Evolutionary conservation across 257 asterid genomes (phyloP).

Genomic region (Solanum phureja): DNA sequence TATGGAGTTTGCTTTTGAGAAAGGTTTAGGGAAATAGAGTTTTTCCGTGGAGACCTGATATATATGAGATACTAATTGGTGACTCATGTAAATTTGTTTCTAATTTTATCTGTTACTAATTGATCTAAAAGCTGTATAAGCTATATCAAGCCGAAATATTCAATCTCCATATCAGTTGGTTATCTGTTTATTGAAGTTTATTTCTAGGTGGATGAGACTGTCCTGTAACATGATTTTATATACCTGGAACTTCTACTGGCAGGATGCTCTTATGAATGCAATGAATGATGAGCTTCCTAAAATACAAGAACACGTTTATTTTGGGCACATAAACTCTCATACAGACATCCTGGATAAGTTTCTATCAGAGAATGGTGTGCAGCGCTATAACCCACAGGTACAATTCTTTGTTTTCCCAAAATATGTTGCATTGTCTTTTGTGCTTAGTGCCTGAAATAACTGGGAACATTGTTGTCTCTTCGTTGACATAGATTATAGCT

Average conservation of each 20-base stretch:
- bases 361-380: conserved; percentile 84
- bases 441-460: neutral
- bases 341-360: conserved; percentile 86
- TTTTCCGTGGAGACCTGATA: neutral
- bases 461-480: neutral
- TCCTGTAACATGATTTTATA: neutral
- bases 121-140: neutral
- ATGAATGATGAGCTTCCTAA: conserved; percentile 96
- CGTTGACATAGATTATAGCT: conserved; percentile 62
- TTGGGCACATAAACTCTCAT: conserved; percentile 77
- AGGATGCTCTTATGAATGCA: conserved; percentile 87
- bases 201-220: neutral
- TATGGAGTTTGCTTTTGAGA: neutral
- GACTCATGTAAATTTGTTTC: neutral
- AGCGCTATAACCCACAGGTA: conserved; percentile 92
- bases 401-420: neutral
- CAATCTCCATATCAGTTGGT: neutral
- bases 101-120: neutral
- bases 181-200: neutral
- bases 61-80: neutral
- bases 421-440: neutral
- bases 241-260: conserved; percentile 19
- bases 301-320: conserved; percentile 97
- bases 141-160: neutral
- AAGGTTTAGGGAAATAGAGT: neutral